These are phyloP conservation scores for Schoenoplectus triqueter DNA, from an alignment of 202 grass and related monocot species.

Conservation along the genomic window DNA sequence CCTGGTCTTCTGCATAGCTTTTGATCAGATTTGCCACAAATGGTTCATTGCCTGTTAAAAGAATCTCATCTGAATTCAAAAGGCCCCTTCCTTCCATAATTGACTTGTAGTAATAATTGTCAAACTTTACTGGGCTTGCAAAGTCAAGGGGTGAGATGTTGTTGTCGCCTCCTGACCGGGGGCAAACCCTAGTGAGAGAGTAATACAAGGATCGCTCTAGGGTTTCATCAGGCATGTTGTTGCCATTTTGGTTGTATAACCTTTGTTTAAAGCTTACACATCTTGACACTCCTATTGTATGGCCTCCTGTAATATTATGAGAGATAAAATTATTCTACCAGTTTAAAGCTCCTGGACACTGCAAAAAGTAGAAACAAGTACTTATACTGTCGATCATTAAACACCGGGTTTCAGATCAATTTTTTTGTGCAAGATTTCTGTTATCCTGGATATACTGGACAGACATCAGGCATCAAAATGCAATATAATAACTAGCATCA, in stretches of 20 bases:
- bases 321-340: not conserved
- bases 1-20: conserved; percentile 68
- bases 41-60: conserved; percentile 60
- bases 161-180: conserved; percentile 59
- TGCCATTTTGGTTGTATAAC: conserved; percentile 68
- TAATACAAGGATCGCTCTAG: conserved; percentile 57
- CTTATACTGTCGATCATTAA: conserved; percentile 14
- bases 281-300: conserved; percentile 75
- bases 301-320: conserved; percentile 57
- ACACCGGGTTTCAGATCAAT: not conserved
- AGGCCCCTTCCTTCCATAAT: conserved; percentile 61
- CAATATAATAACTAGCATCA: not conserved
- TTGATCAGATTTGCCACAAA: conserved; percentile 54
- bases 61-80: conserved; percentile 74
- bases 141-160: conserved; percentile 56
- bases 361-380: conserved; percentile 21
- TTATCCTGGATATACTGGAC: too few relatives aligned
- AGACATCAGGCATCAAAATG: not conserved
- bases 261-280: conserved; percentile 80
- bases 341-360: not conserved
- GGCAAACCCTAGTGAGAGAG: conserved; percentile 51
- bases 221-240: conserved; percentile 59
- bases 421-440: not conserved
- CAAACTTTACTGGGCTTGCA: conserved; percentile 58
- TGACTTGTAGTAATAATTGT: conserved; percentile 80